Percentiles rank a stretch among this genome's conserved stretches.
Conservation (phyloP, 192 early-diverging fungal genomes). For the Gonapodya sp. region DNA sequence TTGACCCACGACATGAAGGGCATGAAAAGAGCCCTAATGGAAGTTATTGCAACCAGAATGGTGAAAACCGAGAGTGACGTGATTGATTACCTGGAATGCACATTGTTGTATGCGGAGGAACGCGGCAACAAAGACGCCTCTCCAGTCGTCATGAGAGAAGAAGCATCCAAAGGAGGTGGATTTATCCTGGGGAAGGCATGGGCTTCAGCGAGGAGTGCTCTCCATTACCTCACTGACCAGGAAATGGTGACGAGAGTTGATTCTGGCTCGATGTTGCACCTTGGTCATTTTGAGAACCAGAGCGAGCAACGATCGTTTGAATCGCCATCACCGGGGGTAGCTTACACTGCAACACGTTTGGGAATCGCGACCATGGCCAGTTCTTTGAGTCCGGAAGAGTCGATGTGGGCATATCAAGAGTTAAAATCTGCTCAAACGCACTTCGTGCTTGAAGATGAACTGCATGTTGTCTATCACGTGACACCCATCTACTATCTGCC, state of each 20-base stretch:
- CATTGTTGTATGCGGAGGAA: conserved; percentile 15
- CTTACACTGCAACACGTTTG: conserved; percentile 19
- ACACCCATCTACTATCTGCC: conserved; percentile 20
- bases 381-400: conserved; percentile 26
- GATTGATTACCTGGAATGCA: conserved; percentile 16
- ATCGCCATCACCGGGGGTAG: not conserved
- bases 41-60: conserved; percentile 27
- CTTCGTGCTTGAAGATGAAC: conserved; percentile 31
- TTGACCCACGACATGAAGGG: conserved; percentile 22
- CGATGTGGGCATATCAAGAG: conserved; percentile 24
- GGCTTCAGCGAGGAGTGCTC: not conserved
- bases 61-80: conserved; percentile 19
- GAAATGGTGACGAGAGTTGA: not conserved
- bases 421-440: conserved; percentile 14
- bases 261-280: not conserved
- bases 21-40: conserved; percentile 30
- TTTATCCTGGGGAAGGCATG: not conserved
- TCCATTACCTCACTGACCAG: not conserved
- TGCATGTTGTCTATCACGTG: conserved; percentile 25
- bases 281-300: not conserved
- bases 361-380: conserved; percentile 25
- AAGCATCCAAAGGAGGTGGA: not conserved
- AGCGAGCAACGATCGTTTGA: not conserved
- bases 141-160: not conserved
- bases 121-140: not conserved